These are phyloP conservation scores for Chrysophaeum taylorii DNA, from an alignment of 352 stramenopile species.

Conservation along the genomic window DNA sequence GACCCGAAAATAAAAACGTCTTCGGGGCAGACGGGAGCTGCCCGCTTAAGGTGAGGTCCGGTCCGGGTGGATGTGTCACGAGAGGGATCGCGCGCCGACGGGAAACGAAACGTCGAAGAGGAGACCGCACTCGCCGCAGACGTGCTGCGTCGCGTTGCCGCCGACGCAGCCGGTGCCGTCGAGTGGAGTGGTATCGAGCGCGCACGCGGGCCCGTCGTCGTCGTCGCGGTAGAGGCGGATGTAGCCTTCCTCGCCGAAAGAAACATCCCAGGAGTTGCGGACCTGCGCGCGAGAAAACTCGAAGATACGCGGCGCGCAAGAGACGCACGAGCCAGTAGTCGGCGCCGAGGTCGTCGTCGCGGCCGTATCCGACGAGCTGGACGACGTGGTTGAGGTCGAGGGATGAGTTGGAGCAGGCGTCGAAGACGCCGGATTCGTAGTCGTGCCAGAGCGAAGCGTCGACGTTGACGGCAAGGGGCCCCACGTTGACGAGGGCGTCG, in stretches of 20 bases:
- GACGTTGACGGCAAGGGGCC: slow-evolving; percentile 19
- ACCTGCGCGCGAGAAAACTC: too few relatives aligned
- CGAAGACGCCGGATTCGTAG: slow-evolving; percentile 19
- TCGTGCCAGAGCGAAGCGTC: background rate
- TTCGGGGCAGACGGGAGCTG: too few relatives aligned
- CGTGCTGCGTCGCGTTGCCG: slow-evolving; percentile 29
- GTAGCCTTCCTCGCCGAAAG: slow-evolving; percentile 59
- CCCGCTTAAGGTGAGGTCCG: too few relatives aligned
- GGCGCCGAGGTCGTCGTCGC: too few relatives aligned
- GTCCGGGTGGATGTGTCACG: too few relatives aligned
- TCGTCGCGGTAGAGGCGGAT: slow-evolving; percentile 46
- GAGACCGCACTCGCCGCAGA: slow-evolving; percentile 48
- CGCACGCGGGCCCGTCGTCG: slow-evolving; percentile 32
- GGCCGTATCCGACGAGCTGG: slow-evolving; percentile 19
- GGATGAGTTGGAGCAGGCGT: background rate
- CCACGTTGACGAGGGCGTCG: slow-evolving; percentile 5
- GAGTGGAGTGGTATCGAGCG: slow-evolving; percentile 40
- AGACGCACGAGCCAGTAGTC: too few relatives aligned
- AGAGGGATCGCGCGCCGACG: too few relatives aligned
- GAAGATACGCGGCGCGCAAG: too few relatives aligned
- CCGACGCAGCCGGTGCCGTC: slow-evolving; percentile 46
- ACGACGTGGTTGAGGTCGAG: slow-evolving; percentile 23
- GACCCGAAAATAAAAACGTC: too few relatives aligned
- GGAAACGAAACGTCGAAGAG: slow-evolving; percentile 49
- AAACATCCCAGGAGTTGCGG: too few relatives aligned